Base-by-base conservation (phyloP, 2,329 filamentous ascomycete species). In the Fusarium penzigii region DNA sequence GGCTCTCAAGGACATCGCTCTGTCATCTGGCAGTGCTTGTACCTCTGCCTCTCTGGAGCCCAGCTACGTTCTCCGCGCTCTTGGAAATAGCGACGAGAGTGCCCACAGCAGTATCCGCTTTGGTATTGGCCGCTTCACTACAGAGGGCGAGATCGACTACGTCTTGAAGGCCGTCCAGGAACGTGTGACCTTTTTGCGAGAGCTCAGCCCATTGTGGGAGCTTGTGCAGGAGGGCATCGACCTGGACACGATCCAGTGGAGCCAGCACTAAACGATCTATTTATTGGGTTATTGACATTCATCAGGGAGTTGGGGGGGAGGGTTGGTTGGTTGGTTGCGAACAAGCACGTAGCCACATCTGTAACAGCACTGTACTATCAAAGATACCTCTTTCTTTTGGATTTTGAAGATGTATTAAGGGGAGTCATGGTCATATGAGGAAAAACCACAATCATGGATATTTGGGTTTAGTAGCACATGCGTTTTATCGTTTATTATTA, bases 81-180 rank as follows among this genome's bases (percentile, higher is more conserved):
- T 99, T 16, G 94, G 94, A 53, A 97, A 89, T 79, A 97, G 92
- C 62, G 94, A 99, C 66, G 94, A 99, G 77, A 97, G 89, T 64
- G 94, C 94, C 9, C 94, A 99, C 76, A 96, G 91, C 75, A 96
- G 92, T 78, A 99, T 99, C 65, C 85, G 94, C 51, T 99, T 99
- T 63, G 94, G 94, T 44, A 97, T 99, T 67, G 94, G 94, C 29
- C 88, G 94, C 8, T 99, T 97, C 75, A 99, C 94, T 3, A 96
- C 94, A 0, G 91, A 97, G 66, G 82, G 80, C 29, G 94, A 99
- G 78, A 96, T 99, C 56, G 93, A 99, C 71, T 99, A 99, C 68
- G 94, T 99, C 11, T 79, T 99, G 52, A 94, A 96, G 76, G 93
- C 94, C 0, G 94, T 99, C 1, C 84, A 83, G 71, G 90, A 96